Evolutionary conservation across 2,329 filamentous ascomycete species (phyloP), one percentile per base, ranked within the genome.

Genomic region (Bipolaris oryzae): DNA sequence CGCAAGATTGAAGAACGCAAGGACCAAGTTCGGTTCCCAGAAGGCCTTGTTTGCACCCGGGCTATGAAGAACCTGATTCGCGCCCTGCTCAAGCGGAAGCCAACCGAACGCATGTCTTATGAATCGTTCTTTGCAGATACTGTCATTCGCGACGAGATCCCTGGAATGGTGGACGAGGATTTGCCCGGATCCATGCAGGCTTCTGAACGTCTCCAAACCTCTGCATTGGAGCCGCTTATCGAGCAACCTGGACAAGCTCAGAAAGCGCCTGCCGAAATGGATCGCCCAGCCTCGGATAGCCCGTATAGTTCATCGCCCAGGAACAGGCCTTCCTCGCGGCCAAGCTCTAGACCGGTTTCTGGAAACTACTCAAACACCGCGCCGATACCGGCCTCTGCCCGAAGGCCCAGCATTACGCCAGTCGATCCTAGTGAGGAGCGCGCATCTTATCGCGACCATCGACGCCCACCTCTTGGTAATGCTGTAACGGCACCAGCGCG

Each of bases 1-100:
- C 87, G 91, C 59, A 95, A 90, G 79, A 99, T 99, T 63, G 94
- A 98, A 75, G 89, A 89, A 58, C 88, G 89, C 16, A 89, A 96
- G 61, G 94, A 98, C 73, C 82, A 86, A 60, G 96, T 98, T 76
- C 87, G 84, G 62, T 98, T 98, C 66, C 87, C 89, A 0, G 85
- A 86, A 66, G 90, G 92, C 47, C 84, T 86, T 31, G 80, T 85
- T 46, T 85, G 91, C 57, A 94, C 87, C 63, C 78, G 87, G 45
- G 89, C 90, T 9, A 86, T 97, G 78, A 96, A 96, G 76, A 82
- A 84, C 20, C 80, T 97, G 16, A 92, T 97, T 57, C 86, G 91
- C 41, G 84, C 84, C 37, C 82, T 99, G 15, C 80, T 99, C 61
- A 97, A 94, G 79, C 87, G 91, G 56, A 94, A 88, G 57, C 92